Conservation (phyloP, 305 asterid genomes). For the Fraxinus ornus region DNA sequence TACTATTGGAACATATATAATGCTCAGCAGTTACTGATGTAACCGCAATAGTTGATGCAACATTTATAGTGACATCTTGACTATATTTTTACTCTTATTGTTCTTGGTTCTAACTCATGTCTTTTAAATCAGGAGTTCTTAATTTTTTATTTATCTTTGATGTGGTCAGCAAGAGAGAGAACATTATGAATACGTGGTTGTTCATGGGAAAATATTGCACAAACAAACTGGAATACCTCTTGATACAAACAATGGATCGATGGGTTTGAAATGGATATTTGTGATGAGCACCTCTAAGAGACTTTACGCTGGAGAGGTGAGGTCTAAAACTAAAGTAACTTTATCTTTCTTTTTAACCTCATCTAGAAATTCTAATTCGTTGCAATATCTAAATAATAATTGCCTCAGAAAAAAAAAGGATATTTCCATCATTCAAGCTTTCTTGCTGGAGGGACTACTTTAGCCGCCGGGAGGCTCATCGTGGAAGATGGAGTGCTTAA, state of each 20-base stretch:
- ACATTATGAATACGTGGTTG: conserved; percentile 39
- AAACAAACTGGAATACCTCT: conserved; percentile 42
- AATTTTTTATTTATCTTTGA: conserved; percentile 10
- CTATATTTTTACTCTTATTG: conserved; percentile 3
- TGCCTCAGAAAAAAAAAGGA: conserved; percentile 64
- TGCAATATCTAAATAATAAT: conserved; percentile 3
- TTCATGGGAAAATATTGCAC: conserved; percentile 47
- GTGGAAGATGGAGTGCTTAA: conserved; percentile 58
- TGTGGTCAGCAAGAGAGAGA: conserved; percentile 51
- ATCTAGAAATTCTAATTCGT: background rate
- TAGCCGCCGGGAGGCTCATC: conserved; percentile 71
- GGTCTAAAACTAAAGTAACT: background rate
- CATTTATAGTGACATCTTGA: background rate
- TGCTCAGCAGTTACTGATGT: background rate
- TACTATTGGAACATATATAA: background rate
- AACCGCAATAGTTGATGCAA: background rate
- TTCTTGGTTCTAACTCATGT: conserved; percentile 4
- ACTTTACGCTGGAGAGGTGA: conserved; percentile 53
- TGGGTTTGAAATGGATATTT: conserved; percentile 58
- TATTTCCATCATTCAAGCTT: conserved; percentile 60
- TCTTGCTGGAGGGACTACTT: conserved; percentile 63
- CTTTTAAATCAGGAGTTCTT: conserved; percentile 2
- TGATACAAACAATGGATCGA: conserved; percentile 32
- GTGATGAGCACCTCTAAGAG: conserved; percentile 58
- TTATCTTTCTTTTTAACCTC: background rate